Evolutionary conservation across 768 basidiomycete genomes (phyloP).

Genomic region (Hygrocybe coccinea): DNA sequence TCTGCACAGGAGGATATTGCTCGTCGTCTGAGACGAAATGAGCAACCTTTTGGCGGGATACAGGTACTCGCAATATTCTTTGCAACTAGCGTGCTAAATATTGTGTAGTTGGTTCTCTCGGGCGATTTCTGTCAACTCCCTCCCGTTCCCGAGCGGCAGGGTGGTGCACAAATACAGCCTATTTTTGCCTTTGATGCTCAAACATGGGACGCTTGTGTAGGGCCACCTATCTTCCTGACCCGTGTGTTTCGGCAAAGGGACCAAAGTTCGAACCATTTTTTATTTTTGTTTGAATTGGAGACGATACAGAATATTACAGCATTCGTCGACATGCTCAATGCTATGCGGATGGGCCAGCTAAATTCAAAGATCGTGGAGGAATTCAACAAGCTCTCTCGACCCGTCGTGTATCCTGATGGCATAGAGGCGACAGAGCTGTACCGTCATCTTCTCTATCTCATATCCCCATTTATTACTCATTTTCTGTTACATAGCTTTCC

Average conservation of each 20-base stretch:
- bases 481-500: conserved; percentile 49
- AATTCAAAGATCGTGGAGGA: conserved; percentile 36
- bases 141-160: conserved; percentile 57
- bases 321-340: conserved; percentile 84
- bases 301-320: conserved; percentile 24
- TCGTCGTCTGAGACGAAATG: conserved; percentile 46
- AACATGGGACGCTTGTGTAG: conserved; percentile 66
- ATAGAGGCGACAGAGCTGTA: conserved; percentile 82
- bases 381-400: conserved; percentile 55
- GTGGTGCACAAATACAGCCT: conserved; percentile 45
- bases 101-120: conserved; percentile 63
- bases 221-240: conserved; percentile 49
- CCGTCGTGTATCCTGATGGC: conserved; percentile 59
- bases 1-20: conserved; percentile 55
- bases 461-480: background rate
- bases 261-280: conserved; percentile 41
- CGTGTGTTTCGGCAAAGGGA: conserved; percentile 88
- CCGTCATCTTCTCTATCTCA: conserved; percentile 14
- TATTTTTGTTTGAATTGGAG: background rate
- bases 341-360: conserved; percentile 74
- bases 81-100: background rate
- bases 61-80: conserved; percentile 44
- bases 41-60: conserved; percentile 76
- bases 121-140: conserved; percentile 93
- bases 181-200: conserved; percentile 77